Evolutionary conservation across 1,284 basidiomycete species (phyloP), one percentile per base, ranked within the genome.

Genomic region (Baeospora myosura): DNA sequence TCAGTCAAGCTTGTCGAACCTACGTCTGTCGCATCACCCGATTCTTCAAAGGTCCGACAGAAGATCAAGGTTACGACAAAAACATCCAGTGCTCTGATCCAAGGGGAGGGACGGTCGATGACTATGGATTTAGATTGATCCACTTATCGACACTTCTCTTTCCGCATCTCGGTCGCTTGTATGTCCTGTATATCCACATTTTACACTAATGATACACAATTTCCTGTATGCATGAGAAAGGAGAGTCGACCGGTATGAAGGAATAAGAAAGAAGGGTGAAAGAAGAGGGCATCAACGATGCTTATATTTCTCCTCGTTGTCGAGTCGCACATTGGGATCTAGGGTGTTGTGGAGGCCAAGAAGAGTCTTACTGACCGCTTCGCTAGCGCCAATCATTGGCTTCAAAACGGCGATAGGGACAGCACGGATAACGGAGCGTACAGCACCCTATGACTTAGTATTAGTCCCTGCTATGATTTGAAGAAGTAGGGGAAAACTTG

Each of bases 321-420:
- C 89, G 31, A 78, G 69, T 35, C 79, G 76, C 33, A 84, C 68
- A 49, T 81, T 76, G 5, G 91, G 89, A 61, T 94, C 89, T 46
- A 95, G 63, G 35, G 86, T 80, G 57, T 97, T 96, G 52, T 94
- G 83, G 33, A 98, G 71, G 3, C 95, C 95, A 45, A 95, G 74
- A 36, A 97, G 65, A 2, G 95, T 95, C 70, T 98, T 95, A 63
- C 90, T 88, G 41, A 98, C 85, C 1, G 95, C 95, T 61, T 95
- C 94, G 40, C 85, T 91, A 3, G 93, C 93, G 5, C 95, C 95
- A 44, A 96, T 95, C 85, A 96, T 95, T 0, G 94, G 92, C 54
- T 89, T 91, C 51, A 98, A 65, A 3, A 98, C 89, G 0, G 95
- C 95, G 46, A 98, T 95, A 0, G 95, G 95, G 14, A 98, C 91